A percentile compares a stretch with the other conserved stretches of the same genome.
Conservation (phyloP, 495 filamentous ascomycete species). For the Trichoderma orchidacearum region DNA sequence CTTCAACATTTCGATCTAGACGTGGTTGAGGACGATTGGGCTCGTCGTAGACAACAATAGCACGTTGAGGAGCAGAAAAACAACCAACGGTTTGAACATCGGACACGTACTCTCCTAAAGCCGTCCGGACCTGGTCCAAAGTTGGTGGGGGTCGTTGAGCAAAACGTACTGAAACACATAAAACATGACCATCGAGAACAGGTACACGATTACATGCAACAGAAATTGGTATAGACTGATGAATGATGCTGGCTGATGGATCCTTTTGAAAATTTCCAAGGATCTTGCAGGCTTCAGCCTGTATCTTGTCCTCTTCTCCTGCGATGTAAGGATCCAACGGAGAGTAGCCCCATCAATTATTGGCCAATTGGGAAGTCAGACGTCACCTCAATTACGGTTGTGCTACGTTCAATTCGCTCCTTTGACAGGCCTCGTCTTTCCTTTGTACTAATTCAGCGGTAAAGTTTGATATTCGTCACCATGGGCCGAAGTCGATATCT, state of each 20-base stretch:
- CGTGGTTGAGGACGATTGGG: slow-evolving; percentile 68
- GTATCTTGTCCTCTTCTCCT: slow-evolving; percentile 79
- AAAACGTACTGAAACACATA: slow-evolving; percentile 68
- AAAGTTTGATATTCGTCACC: too few species aligned
- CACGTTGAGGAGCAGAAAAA: slow-evolving; percentile 57
- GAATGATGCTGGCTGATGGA: slow-evolving; percentile 50
- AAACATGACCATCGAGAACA: slow-evolving; percentile 74
- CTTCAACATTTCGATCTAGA: slow-evolving; percentile 58
- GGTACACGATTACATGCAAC: slow-evolving; percentile 73
- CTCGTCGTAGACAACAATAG: slow-evolving; percentile 69
- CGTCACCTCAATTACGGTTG: too few species aligned
- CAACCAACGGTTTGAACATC: slow-evolving; percentile 62
- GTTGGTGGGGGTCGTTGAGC: slow-evolving; percentile 36
- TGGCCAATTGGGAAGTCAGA: too few species aligned
- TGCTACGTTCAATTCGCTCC: too few species aligned
- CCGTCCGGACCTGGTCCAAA: slow-evolving; percentile 53
- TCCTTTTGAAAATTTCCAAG: slow-evolving; percentile 52
- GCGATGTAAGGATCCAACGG: slow-evolving; percentile 74
- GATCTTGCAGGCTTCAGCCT: slow-evolving; percentile 78
- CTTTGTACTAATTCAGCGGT: too few species aligned
- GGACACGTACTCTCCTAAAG: slow-evolving; percentile 56
- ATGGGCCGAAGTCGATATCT: too few species aligned
- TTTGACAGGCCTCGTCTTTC: too few species aligned
- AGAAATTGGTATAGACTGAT: slow-evolving; percentile 49
- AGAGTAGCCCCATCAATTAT: too few species aligned